Conservation (phyloP, 257 asterid species). For the Capsicum pubescens region DNA sequence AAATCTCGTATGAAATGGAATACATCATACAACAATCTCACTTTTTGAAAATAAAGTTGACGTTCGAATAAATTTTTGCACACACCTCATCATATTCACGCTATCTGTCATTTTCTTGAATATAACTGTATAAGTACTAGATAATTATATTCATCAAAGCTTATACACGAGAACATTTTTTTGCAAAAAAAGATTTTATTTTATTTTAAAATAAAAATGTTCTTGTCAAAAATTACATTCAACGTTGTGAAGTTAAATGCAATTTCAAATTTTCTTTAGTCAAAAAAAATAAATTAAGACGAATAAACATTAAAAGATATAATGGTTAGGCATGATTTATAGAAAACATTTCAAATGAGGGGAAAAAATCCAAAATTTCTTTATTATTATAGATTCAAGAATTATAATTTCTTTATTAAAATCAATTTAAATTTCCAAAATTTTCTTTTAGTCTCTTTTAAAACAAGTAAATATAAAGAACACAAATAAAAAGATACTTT, state of each 20-base stretch:
- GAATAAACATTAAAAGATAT: background rate
- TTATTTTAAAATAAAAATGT: background rate
- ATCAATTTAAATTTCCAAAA: background rate
- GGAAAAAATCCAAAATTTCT: background rate
- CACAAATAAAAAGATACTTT: background rate
- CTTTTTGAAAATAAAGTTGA: no score
- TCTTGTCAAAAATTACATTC: background rate
- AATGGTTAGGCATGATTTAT: background rate
- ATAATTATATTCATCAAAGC: no score
- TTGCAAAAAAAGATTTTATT: no score
- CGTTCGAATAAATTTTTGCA: no score
- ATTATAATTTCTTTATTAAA: background rate
- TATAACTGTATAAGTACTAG: no score
- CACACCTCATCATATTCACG: no score
- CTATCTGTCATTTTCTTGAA: no score
- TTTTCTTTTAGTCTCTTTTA: background rate
- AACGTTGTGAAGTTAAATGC: background rate
- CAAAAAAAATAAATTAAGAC: background rate
- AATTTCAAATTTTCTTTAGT: background rate
- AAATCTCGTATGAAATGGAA: no score
- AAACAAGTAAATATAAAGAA: background rate
- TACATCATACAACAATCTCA: no score
- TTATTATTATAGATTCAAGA: background rate
- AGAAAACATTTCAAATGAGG: background rate
- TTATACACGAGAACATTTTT: no score